A percentile compares a stretch with the other conserved stretches of the same genome.
Evolutionary conservation across 345 rosid genomes (phyloP).

Genomic region (Sonneratia alba): DNA sequence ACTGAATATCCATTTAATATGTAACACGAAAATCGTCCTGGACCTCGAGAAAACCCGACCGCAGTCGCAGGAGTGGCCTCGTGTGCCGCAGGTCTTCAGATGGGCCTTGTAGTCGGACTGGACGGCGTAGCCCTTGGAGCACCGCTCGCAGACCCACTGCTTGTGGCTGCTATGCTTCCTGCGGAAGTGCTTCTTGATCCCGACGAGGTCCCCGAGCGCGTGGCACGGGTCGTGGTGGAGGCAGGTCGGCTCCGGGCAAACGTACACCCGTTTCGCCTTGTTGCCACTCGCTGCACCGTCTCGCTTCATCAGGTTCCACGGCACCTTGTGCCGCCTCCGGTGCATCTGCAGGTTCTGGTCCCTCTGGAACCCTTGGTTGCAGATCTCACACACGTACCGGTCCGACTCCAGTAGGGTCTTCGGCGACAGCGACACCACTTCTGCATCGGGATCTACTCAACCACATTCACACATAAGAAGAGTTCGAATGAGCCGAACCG

Average conservation of each 20-base stretch:
- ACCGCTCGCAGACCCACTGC: conserved; percentile 90
- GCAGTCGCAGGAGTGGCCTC: conserved; percentile 97
- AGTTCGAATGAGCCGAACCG: background rate
- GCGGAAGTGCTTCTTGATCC: conserved; percentile 90
- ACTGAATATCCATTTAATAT: conserved; percentile 6
- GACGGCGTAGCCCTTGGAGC: conserved; percentile 89
- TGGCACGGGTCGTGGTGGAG: conserved; percentile 89
- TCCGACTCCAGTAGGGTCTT: conserved; percentile 84
- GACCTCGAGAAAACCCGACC: conserved; percentile 98
- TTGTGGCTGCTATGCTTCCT: conserved; percentile 82
- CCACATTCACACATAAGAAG: no score
- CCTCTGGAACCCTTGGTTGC: conserved; percentile 92
- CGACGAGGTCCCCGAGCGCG: conserved; percentile 91
- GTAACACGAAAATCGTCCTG: background rate
- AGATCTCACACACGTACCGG: conserved; percentile 94
- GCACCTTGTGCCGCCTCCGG: conserved; percentile 84
- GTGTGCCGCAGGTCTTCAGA: conserved; percentile 92
- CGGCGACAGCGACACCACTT: conserved; percentile 78
- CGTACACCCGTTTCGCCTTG: conserved; percentile 57
- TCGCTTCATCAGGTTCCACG: conserved; percentile 89
- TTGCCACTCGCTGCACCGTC: conserved; percentile 26
- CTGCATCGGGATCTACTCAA: conserved; percentile 84
- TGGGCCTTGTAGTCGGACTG: conserved; percentile 96
- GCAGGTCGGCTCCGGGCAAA: conserved; percentile 89
- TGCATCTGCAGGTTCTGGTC: conserved; percentile 99